phyloP scores from a whole-genome alignment of 148 eudicot species.

The Dysphania ambrosioides region DNA sequence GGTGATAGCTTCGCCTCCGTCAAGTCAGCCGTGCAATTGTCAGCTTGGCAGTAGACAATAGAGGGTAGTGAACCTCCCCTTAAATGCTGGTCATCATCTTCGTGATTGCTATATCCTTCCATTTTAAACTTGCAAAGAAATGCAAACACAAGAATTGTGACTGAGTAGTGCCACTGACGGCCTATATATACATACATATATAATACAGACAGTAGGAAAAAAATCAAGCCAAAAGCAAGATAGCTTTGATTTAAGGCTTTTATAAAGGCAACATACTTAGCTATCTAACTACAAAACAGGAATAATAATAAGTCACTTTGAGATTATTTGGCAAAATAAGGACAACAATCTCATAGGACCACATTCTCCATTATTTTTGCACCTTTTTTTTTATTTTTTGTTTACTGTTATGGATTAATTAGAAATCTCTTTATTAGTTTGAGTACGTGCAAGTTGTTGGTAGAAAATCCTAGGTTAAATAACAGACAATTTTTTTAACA shows the following conservation, averaged over 20 bases:
- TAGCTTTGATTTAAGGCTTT: constrained; percentile 13
- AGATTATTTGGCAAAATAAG: constrained; percentile 13
- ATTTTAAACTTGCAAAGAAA: constrained; percentile 1
- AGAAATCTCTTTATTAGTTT: constrained; percentile 1
- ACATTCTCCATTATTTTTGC: constrained; percentile 29
- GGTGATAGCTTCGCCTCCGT: constrained; percentile 68
- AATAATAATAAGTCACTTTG: constrained; percentile 16
- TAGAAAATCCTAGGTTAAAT: neutral
- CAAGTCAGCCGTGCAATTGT: constrained; percentile 60
- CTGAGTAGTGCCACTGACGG: neutral
- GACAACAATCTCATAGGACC: constrained; percentile 35
- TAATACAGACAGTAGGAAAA: neutral
- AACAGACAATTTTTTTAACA: neutral
- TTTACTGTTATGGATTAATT: constrained; percentile 24
- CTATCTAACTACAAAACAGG: constrained; percentile 9
- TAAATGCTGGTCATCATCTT: neutral
- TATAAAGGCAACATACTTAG: constrained; percentile 5
- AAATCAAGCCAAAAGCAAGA: neutral
- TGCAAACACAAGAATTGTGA: neutral
- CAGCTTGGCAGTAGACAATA: constrained; percentile 52
- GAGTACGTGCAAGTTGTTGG: constrained; percentile 17
- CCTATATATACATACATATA: neutral
- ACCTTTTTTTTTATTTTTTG: constrained; percentile 27
- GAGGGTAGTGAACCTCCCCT: constrained; percentile 12
- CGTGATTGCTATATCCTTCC: constrained; percentile 27